Conservation (phyloP, 208 protist genomes). For the Wallacemonas collosoma region DNA sequence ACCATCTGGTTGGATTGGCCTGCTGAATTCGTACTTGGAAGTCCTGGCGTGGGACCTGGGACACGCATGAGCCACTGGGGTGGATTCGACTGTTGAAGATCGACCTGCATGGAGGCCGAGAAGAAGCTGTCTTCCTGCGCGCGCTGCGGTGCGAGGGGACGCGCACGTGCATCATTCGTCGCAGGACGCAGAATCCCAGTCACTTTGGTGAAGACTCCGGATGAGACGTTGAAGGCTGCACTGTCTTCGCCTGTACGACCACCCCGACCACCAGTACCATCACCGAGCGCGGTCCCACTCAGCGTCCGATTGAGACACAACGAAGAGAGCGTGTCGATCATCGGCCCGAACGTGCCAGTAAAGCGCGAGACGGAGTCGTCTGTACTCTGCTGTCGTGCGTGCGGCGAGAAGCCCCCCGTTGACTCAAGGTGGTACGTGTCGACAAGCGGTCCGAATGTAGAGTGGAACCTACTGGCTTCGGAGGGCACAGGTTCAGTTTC, state of each 20-base stretch:
- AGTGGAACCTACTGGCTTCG: background rate
- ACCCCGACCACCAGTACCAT: background rate
- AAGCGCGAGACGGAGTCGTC: background rate
- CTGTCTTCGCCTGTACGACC: background rate
- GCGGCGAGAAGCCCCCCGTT: background rate
- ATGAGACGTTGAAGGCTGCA: background rate
- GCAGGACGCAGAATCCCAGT: background rate
- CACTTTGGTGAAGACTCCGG: background rate
- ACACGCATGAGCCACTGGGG: constrained; percentile 12
- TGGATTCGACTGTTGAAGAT: constrained; percentile 8
- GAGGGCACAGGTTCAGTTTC: background rate
- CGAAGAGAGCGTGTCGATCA: constrained; percentile 18
- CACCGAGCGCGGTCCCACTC: background rate
- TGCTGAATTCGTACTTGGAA: background rate
- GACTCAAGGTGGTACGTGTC: constrained; percentile 10
- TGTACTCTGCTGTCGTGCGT: background rate
- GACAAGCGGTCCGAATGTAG: constrained; percentile 14
- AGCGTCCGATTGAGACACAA: background rate
- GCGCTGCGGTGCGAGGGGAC: background rate
- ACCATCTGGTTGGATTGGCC: background rate
- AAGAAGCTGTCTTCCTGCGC: background rate
- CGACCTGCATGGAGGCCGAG: background rate
- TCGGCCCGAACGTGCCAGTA: constrained; percentile 31
- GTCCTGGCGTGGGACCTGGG: background rate
- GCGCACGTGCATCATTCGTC: background rate